A percentile compares a stretch with the other conserved stretches of the same genome.
Evolutionary conservation across 768 basidiomycete species (phyloP).

Genomic region (Tricholoma hemisulphureum): DNA sequence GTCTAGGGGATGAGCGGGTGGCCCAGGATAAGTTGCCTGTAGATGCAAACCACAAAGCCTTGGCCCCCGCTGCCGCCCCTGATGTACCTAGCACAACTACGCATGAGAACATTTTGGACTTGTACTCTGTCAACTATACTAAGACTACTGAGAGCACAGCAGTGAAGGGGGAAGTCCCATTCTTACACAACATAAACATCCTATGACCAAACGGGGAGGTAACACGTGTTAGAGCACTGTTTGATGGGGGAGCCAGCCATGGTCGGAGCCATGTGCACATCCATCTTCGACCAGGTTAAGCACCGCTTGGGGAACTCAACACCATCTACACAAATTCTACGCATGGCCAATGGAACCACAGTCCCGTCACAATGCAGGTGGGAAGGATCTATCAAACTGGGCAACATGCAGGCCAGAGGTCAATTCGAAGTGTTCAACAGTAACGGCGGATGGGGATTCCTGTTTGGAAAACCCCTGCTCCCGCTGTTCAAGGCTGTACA

Average conservation of each 20-base stretch:
- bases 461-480: slow-evolving; percentile 27
- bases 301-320: slow-evolving; percentile 4
- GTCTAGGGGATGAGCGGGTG: neutral
- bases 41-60: neutral
- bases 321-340: slow-evolving; percentile 17
- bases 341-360: slow-evolving; percentile 1
- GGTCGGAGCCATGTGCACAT: slow-evolving; percentile 25
- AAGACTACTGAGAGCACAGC: neutral
- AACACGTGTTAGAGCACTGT: slow-evolving; percentile 13
- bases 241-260: slow-evolving; percentile 33
- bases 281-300: slow-evolving; percentile 12
- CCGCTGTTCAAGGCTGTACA: slow-evolving; percentile 11
- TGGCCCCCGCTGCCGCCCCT: neutral
- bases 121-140: neutral
- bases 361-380: slow-evolving; percentile 16
- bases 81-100: neutral
- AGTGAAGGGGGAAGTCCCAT: slow-evolving; percentile 14
- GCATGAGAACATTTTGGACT: neutral
- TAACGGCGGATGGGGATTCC: neutral
- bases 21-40: neutral
- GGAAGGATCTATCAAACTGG: slow-evolving; percentile 18
- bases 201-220: slow-evolving; percentile 13
- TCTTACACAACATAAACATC: slow-evolving; percentile 20
- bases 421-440: neutral
- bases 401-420: neutral